Evolutionary conservation across 2,329 filamentous ascomycete species (phyloP).

Genomic region (Cadophora gregata): DNA sequence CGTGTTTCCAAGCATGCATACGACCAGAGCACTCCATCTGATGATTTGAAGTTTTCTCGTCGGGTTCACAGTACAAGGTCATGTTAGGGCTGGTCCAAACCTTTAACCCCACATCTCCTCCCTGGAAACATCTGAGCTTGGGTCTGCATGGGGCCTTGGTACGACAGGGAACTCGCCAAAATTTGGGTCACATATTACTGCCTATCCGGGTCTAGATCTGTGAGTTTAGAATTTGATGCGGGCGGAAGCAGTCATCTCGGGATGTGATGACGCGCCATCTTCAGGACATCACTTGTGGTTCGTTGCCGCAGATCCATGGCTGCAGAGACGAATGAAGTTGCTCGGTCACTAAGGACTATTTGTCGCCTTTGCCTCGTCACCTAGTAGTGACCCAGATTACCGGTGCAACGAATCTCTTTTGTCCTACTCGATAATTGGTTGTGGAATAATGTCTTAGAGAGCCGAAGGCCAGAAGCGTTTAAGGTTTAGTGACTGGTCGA

Average conservation of each 20-base stretch:
- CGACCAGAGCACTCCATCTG: slow-evolving; percentile 19
- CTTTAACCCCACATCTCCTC: slow-evolving; percentile 29
- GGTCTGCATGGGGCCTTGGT: slow-evolving; percentile 22
- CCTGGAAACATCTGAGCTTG: slow-evolving; percentile 35
- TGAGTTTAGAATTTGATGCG: neutral
- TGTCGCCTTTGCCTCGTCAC: neutral
- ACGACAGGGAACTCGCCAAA: neutral
- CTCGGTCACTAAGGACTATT: neutral
- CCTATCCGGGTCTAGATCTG: slow-evolving; percentile 3
- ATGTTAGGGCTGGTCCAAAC: slow-evolving; percentile 1
- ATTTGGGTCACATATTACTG: neutral
- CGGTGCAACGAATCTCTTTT: neutral
- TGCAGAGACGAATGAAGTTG: slow-evolving; percentile 4
- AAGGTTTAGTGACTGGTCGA: neutral
- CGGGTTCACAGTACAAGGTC: slow-evolving; percentile 1
- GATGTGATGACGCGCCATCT: slow-evolving; percentile 21
- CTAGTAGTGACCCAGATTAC: slow-evolving; percentile 2
- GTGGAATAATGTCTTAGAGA: neutral
- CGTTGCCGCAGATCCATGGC: slow-evolving; percentile 18
- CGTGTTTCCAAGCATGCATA: slow-evolving; percentile 10
- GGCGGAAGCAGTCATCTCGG: slow-evolving; percentile 1
- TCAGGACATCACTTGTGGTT: neutral
- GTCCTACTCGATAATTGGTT: neutral
- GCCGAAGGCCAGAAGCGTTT: neutral
- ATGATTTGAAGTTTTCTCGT: slow-evolving; percentile 27